phyloP scores from a whole-genome alignment of 768 basidiomycete species.

The Glaciozyma martinii region DNA sequence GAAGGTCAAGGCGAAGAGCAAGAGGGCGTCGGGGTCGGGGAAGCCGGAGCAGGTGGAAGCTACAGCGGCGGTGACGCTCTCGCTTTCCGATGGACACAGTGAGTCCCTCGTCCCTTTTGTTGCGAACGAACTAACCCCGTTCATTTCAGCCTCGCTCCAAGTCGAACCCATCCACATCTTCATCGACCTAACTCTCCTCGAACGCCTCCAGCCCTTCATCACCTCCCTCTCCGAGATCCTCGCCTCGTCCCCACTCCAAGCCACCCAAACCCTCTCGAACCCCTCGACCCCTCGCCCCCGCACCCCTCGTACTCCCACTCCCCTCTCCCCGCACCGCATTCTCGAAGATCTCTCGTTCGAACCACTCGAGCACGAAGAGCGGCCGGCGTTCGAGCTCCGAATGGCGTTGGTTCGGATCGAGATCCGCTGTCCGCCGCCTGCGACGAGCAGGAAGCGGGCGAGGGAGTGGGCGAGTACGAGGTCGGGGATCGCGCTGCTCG shows the following conservation, averaged over 20 bases:
- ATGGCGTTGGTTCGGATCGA: constrained; percentile 1
- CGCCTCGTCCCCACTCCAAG: neutral
- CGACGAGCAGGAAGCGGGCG: no score
- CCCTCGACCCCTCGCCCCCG: neutral
- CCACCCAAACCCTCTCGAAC: neutral
- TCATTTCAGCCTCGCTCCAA: neutral
- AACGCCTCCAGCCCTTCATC: constrained; percentile 35
- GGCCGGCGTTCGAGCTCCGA: neutral
- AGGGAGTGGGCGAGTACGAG: neutral
- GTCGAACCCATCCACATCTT: constrained; percentile 37
- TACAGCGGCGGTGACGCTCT: neutral
- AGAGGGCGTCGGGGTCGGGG: neutral
- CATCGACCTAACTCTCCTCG: constrained; percentile 38
- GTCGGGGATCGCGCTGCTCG: neutral
- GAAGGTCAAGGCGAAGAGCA: neutral
- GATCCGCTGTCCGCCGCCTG: constrained; percentile 3
- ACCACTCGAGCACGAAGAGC: neutral
- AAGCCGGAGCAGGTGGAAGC: neutral
- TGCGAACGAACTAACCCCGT: neutral
- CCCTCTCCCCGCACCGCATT: neutral
- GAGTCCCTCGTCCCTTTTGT: neutral
- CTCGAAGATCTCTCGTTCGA: constrained; percentile 10
- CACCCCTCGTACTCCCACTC: neutral
- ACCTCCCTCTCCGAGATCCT: neutral
- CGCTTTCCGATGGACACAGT: neutral